A percentile compares a stretch with the other conserved stretches of the same genome.
phyloP scores from a whole-genome alignment of 192 early-diverging fungal genomes.

The Backusella tarrabulga region DNA sequence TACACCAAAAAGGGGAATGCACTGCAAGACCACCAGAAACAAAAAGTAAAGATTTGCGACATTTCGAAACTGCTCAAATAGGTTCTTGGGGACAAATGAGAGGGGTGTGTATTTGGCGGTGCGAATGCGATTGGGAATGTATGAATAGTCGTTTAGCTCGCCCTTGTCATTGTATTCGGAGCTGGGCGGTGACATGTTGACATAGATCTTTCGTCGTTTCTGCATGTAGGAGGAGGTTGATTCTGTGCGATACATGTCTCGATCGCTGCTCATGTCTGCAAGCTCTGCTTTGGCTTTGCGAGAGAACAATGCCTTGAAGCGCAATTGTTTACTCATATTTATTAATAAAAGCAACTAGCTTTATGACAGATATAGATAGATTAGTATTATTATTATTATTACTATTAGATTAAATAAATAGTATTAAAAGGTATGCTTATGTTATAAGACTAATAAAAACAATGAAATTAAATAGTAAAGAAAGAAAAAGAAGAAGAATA shows the following conservation, averaged over 20 bases:
- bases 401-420: background rate
- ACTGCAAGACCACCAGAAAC: conserved; percentile 84
- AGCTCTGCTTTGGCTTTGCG: background rate
- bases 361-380: background rate
- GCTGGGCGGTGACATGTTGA: conserved; percentile 30
- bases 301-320: conserved; percentile 11
- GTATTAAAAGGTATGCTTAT: background rate
- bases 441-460: background rate
- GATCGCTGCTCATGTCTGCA: background rate
- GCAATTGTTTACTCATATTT: conserved; percentile 1
- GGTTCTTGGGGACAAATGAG: conserved; percentile 94
- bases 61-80: conserved; percentile 95
- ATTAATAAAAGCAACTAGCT: background rate
- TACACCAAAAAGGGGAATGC: conserved; percentile 54
- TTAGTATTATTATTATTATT: background rate
- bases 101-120: conserved; percentile 92
- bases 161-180: conserved; percentile 29
- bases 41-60: conserved; percentile 97
- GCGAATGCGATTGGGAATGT: conserved; percentile 69
- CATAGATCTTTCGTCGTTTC: conserved; percentile 35
- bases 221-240: conserved; percentile 39
- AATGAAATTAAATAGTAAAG: background rate
- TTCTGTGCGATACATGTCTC: conserved; percentile 20
- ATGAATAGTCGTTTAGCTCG: conserved; percentile 27
- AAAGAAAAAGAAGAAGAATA: background rate